Conservation (phyloP, 805 yeast genomes). For the Candida cerambycidarum region DNA sequence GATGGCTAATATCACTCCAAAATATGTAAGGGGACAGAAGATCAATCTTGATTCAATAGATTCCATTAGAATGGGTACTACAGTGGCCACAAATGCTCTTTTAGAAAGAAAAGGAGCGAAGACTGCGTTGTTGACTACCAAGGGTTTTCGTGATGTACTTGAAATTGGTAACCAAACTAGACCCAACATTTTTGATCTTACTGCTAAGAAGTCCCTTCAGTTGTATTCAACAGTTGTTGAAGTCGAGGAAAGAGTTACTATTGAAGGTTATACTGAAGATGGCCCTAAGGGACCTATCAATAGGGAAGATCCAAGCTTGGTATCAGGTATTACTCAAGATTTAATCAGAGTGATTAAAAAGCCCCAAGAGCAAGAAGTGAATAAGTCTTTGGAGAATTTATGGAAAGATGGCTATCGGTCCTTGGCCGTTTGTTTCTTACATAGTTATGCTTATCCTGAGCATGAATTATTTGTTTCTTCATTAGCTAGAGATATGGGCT, state of each 20-base stretch:
- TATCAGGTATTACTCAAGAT: slow-evolving; percentile 37
- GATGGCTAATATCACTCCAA: slow-evolving; percentile 51
- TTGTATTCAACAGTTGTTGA: slow-evolving; percentile 78
- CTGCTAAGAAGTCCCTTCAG: slow-evolving; percentile 68
- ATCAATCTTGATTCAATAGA: slow-evolving; percentile 64
- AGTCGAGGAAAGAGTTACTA: slow-evolving; percentile 85
- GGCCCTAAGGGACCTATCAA: slow-evolving; percentile 42
- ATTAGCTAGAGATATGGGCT: slow-evolving; percentile 37
- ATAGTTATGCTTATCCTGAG: slow-evolving; percentile 40
- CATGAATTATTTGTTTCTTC: slow-evolving; percentile 44
- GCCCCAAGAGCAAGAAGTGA: slow-evolving; percentile 30
- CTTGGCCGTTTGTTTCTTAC: slow-evolving; percentile 41
- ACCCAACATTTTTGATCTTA: slow-evolving; percentile 83
- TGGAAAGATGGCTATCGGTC: slow-evolving; percentile 29
- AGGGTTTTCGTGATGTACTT: slow-evolving; percentile 82
- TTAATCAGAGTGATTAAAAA: slow-evolving; percentile 27
- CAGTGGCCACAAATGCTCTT: slow-evolving; percentile 94
- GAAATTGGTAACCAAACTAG: slow-evolving; percentile 88
- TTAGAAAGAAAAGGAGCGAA: slow-evolving; percentile 89
- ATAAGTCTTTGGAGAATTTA: slow-evolving; percentile 24
- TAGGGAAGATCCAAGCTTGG: slow-evolving; percentile 30
- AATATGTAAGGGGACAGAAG: slow-evolving; percentile 18
- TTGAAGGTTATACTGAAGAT: slow-evolving; percentile 71
- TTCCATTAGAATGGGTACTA: slow-evolving; percentile 85
- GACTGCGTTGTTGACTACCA: slow-evolving; percentile 85